These are phyloP conservation scores for Starmerella bombi DNA, from an alignment of 805 yeast species.

Conservation along the genomic window DNA sequence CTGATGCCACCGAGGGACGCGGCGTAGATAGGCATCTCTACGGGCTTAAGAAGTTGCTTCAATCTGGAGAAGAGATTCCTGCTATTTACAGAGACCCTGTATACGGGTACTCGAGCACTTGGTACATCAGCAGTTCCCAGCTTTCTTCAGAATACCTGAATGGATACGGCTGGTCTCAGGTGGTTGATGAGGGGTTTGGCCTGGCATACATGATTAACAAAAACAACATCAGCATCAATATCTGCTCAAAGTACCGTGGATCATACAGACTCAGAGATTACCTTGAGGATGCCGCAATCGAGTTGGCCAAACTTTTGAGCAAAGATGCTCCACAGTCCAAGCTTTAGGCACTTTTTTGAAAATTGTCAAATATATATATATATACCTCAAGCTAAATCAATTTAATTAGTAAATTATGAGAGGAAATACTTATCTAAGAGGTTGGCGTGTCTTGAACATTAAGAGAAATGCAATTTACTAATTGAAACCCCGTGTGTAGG, in stretches of 20 bases:
- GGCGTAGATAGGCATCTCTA: slow-evolving; percentile 92
- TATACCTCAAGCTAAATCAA: too few species aligned
- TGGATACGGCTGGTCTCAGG: slow-evolving; percentile 95
- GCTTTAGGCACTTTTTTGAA: slow-evolving; percentile 7
- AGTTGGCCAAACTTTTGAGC: slow-evolving; percentile 52
- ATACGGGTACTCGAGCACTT: slow-evolving; percentile 59
- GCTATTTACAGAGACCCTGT: slow-evolving; percentile 63
- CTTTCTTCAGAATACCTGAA: slow-evolving; percentile 72
- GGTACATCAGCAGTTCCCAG: slow-evolving; percentile 86
- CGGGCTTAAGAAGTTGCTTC: slow-evolving; percentile 65
- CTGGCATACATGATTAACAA: slow-evolving; percentile 84
- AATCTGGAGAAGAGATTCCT: slow-evolving; percentile 45
- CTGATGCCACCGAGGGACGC: slow-evolving; percentile 66
- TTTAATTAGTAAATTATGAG: too few species aligned
- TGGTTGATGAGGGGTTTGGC: slow-evolving; percentile 85
- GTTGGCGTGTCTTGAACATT: too few species aligned
- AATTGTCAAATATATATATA: neutral
- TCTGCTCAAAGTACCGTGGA: slow-evolving; percentile 54
- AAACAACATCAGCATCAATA: slow-evolving; percentile 74
- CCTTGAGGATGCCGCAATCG: slow-evolving; percentile 66
- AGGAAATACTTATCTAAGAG: too few species aligned
- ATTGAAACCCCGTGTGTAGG: too few species aligned
- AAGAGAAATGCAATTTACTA: too few species aligned
- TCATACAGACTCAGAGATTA: slow-evolving; percentile 42
- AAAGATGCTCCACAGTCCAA: slow-evolving; percentile 27